Base-by-base conservation (phyloP, 495 filamentous ascomycete species). In the Aspergillus bertholletiae region DNA sequence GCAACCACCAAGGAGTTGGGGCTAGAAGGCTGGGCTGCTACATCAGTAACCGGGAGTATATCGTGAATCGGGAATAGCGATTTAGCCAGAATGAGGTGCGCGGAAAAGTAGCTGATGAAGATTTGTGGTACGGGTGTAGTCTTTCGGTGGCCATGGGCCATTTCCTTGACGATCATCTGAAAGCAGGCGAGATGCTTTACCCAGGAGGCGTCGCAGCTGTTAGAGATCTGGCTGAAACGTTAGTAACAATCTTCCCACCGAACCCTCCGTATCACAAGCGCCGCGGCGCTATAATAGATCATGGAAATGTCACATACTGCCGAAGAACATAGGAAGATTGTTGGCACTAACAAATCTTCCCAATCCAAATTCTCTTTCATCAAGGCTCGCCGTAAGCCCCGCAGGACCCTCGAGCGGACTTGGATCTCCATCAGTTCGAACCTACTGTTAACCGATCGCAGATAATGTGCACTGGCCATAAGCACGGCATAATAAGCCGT, bases 311-410 rank as follows among this genome's bases (percentile, higher is more conserved):
- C 17, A 50, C 48, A 9, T 39, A 50, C 48, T 11, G 48, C 48
- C n/a, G 48, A 50, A 24, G 48, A 50, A 35, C 48, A 50, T 21
- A 50, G 32, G 23, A 50, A 50, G 5, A 50, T 50, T 13, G 32
- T 50, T 26, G 48, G 48, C 7, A 50, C 32, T 7, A 50, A 24
- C 9, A 50, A 30, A 34, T 50, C 48, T 11, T 39, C 48, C 30
- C 17, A 39, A 39, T 40, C 32, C 48, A 17, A 50, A 4, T 17
- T 13, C 9, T 27, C 21, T 39, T 24, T 21, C 24, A 35, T 24
- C 48, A 50, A 50, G 26, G 48, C 32, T 12, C 21, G 20, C 9
- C 48, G 48, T 24, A 50, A 50, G 1, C 48, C 48, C 22, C 32
- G 32, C 23, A 50, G 48, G 3, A 50, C 48, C 24, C 32, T 22